These are phyloP conservation scores for Kwoniella mangroviensis DNA, from an alignment of 768 basidiomycete genomes.

Conservation along the genomic window DNA sequence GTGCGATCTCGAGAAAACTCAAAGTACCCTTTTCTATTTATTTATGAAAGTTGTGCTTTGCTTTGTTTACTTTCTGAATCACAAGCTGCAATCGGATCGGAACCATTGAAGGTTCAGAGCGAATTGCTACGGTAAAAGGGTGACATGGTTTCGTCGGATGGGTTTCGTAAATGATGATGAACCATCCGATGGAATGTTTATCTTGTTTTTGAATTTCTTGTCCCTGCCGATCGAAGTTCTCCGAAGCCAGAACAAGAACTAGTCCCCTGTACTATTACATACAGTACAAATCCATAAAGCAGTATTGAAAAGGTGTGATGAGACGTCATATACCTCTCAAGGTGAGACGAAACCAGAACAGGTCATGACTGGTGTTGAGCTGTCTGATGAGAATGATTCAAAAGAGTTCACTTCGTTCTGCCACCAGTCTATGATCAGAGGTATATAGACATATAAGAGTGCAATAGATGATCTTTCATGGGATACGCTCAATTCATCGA, in stretches of 20 bases:
- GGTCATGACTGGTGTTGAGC: not conserved
- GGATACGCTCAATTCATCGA: too few species aligned
- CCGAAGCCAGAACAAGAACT: slow-evolving; percentile 3
- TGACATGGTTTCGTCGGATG: slow-evolving; percentile 10
- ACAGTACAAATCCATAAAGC: not conserved
- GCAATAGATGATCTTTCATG: too few species aligned
- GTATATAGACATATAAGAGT: too few species aligned
- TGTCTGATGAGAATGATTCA: too few species aligned
- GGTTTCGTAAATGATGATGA: not conserved
- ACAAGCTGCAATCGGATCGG: slow-evolving; percentile 4
- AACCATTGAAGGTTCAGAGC: not conserved
- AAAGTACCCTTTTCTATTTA: slow-evolving; percentile 15
- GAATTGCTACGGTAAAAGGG: not conserved
- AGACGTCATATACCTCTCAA: not conserved
- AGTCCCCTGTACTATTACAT: not conserved
- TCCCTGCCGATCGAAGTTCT: slow-evolving; percentile 22
- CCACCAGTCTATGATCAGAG: too few species aligned
- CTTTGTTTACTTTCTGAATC: slow-evolving; percentile 9
- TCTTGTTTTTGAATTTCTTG: not conserved
- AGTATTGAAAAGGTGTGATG: not conserved
- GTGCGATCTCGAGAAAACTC: slow-evolving; percentile 4
- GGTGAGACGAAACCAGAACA: not conserved
- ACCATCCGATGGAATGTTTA: slow-evolving; percentile 23
- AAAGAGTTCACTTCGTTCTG: too few species aligned
- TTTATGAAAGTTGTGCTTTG: not conserved